Base-by-base conservation (phyloP, 192 early-diverging fungal species). In the Umbelopsis vinacea region DNA sequence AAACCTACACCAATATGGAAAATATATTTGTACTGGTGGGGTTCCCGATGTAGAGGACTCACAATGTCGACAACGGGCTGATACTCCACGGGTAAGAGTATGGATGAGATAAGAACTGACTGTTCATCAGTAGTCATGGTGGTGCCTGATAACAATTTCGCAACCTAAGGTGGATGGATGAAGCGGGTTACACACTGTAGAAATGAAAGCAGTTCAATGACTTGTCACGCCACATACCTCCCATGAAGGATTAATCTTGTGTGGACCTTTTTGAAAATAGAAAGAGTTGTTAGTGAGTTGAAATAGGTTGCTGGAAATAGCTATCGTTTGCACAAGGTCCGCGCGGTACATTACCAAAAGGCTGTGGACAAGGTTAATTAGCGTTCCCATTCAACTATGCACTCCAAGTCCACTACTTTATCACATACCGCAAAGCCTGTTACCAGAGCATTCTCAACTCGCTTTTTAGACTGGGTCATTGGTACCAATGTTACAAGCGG, bases 1-100 rank as follows among this genome's bases (percentile, higher is more conserved):
- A 63, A 63, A 19, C 71, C 71, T n/a, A 71, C 71, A 15, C 71
- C 71, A n/a, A 71, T 55, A 22, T 71, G 71, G 38, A 71, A 71
- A 14, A 57, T 43, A 26, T 71, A 71, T 21, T 71, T 71, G 71
- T 40, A 71, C 8, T 46, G 15, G 4, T 57, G 52, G 3, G 54
- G 45, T n/a, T 53, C 26, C 38, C 54, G 24, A 33, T 71, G 71
- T 26, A 71, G 40, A 22, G 50, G 40, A 26, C 53, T 52, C 24
- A 71, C 53, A 4, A 57, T 71, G 37, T 71, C 43, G 24, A 71
- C 33, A 7, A 71, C 33, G 7, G 71, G 71, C 5, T 40, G 26
- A n/a, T 71, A 71, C 26, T 71, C 71, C 8, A 71, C 71, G 3
- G 71, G 71, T 7, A 71, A 29, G 53, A 11, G 67, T 21, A 68